Evolutionary conservation across 768 basidiomycete genomes (phyloP).

Genomic region (Cystobasidiopsis lactophilus): DNA sequence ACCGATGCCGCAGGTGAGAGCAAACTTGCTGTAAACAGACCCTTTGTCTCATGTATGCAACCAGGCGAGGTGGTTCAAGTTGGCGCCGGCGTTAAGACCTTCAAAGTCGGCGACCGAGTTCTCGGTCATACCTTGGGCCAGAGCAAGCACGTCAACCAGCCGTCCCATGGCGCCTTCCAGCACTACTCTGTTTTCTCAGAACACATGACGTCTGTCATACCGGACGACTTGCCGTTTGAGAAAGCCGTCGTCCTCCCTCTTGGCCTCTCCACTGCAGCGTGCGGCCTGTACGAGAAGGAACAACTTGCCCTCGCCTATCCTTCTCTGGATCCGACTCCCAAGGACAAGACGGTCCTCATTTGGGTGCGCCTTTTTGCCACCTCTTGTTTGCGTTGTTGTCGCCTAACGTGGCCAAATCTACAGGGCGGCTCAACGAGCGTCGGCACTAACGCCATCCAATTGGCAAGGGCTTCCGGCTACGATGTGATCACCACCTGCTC

Average conservation of each 20-base stretch:
- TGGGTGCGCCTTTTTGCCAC: too few relatives aligned
- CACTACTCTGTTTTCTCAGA: conserved; percentile 30
- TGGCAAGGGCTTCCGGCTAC: conserved; percentile 14
- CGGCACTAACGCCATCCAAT: conserved; percentile 15
- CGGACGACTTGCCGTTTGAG: conserved; percentile 31
- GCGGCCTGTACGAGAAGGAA: conserved; percentile 30
- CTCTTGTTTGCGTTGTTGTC: too few relatives aligned
- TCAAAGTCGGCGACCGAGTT: conserved; percentile 35
- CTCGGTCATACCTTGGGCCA: neutral
- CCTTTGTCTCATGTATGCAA: too few relatives aligned
- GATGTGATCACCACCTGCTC: conserved; percentile 16
- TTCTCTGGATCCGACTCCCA: neutral
- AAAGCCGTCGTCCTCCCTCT: conserved; percentile 33
- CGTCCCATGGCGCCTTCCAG: conserved; percentile 22
- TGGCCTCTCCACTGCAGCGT: conserved; percentile 32
- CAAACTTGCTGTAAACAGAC: too few relatives aligned
- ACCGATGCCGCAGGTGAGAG: conserved; percentile 32
- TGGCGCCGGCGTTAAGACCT: conserved; percentile 33
- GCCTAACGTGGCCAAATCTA: too few relatives aligned
- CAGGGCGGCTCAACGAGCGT: conserved; percentile 13
- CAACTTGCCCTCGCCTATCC: conserved; percentile 9
- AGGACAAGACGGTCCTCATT: conserved; percentile 11
- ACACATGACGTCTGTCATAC: conserved; percentile 29
- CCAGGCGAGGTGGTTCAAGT: conserved; percentile 35
- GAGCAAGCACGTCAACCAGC: conserved; percentile 5